These are phyloP conservation scores for Cenchrus purpureus DNA, from an alignment of 176 grass and related monocot genomes.

Conservation along the genomic window DNA sequence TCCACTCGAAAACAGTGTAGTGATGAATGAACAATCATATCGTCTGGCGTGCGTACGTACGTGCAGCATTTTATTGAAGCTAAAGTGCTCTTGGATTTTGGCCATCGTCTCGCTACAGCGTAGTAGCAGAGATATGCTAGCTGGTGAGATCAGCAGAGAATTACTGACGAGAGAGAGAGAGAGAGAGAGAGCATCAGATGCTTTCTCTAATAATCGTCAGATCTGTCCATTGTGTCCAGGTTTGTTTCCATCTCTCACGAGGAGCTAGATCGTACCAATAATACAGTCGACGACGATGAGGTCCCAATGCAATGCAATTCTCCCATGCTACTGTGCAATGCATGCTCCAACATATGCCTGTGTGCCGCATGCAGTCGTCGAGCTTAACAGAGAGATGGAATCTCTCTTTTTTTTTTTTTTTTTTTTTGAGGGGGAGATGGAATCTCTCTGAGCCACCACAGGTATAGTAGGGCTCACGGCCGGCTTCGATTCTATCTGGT, in stretches of 20 bases:
- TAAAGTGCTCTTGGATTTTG: neutral
- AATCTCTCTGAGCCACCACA: neutral
- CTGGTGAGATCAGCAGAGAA: neutral
- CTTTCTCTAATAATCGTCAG: neutral
- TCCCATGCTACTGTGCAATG: neutral
- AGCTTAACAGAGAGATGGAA: neutral
- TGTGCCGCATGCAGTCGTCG: neutral
- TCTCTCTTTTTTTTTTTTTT: neutral
- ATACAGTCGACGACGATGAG: slow-evolving; percentile 1
- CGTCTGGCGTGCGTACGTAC: no score
- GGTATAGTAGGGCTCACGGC: slow-evolving; percentile 23
- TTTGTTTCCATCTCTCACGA: slow-evolving; percentile 54
- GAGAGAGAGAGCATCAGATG: neutral
- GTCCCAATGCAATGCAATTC: neutral
- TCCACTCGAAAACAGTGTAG: no score
- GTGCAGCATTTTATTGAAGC: no score
- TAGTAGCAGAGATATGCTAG: neutral
- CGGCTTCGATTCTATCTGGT: neutral
- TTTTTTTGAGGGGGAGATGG: no score
- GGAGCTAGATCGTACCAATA: slow-evolving; percentile 4
- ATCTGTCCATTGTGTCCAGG: neutral
- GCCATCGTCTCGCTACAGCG: neutral
- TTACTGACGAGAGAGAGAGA: neutral
- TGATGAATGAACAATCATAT: no score
- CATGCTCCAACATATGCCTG: neutral